Evolutionary conservation across 2,329 filamentous ascomycete species (phyloP), one percentile per base, ranked within the genome.

Genomic region (Didymellaceae sp.): DNA sequence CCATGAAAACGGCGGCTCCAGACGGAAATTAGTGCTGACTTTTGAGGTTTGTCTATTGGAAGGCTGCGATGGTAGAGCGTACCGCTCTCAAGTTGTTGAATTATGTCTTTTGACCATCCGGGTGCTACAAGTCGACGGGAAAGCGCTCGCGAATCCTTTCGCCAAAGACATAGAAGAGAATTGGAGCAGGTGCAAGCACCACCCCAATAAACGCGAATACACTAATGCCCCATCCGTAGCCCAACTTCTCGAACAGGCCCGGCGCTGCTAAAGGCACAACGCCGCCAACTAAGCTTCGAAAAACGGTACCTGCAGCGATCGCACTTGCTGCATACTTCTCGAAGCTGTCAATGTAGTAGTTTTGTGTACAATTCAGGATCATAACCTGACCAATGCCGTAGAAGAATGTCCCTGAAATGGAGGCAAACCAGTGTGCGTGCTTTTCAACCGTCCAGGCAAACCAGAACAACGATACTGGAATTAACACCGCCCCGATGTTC

Each of bases 271-370:
- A 58, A 1, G 78, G 78, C 17, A 80, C 69, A 0, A 80, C 59
- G 5, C 78, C 78, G 4, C 79, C 78, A 13, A 80, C 61, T 1
- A 81, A 30, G 37, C 71, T 74, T 16, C 79, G 63, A 44, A 80
- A 80, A 0, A 80, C 72, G 1, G 78, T 74, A 0, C 77, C 78
- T 4, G 78, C 79, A 5, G 79, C 79, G 42, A 81, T 80, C 0
- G 78, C 78, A 26, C 71, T 75, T 6, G 78, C 78, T 5, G 79
- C 78, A 52, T 78, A 80, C 60, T 74, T 73, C 50, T 80, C 78
- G 47, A 80, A 81, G 17, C 74, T 73, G 58, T 81, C 79, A 37
- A 82, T 81, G 59, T 80, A 81, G 62, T 82, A 82, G 43, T 82
- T 83, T 44, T 82, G 80, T 13, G 79, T 78, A 10, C 73, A 74